phyloP scores from a whole-genome alignment of 495 filamentous ascomycete genomes.

The Penicillium macrosclerotiorum region DNA sequence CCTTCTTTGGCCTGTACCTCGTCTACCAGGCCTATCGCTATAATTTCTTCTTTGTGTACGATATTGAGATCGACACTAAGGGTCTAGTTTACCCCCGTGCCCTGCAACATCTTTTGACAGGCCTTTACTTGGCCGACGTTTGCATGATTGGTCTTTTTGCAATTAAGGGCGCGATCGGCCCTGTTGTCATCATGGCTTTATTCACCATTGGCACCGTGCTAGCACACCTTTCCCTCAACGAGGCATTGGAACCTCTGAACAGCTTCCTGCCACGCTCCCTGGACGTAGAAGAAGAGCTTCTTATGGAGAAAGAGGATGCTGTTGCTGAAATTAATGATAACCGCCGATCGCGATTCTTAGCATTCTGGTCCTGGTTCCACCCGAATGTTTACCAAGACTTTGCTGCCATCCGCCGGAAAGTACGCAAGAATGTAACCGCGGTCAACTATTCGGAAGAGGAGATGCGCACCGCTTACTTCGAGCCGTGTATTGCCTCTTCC shows the following conservation, averaged over 20 bases:
- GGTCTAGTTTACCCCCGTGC: constrained; percentile 85
- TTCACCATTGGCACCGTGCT: constrained; percentile 74
- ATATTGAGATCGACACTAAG: constrained; percentile 79
- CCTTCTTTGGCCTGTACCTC: constrained; percentile 70
- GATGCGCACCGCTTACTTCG: constrained; percentile 57
- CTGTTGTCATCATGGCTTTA: constrained; percentile 73
- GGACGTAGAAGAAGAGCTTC: constrained; percentile 44
- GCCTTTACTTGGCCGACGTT: constrained; percentile 77
- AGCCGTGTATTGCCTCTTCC: constrained; percentile 61
- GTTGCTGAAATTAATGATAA: constrained; percentile 22
- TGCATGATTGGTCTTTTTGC: constrained; percentile 86
- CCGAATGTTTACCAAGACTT: constrained; percentile 76
- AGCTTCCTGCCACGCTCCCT: constrained; percentile 67
- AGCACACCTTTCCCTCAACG: constrained; percentile 75
- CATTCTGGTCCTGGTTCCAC: constrained; percentile 68
- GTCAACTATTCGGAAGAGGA: constrained; percentile 55
- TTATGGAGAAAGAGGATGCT: constrained; percentile 36
- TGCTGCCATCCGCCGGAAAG: constrained; percentile 61
- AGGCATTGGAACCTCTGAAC: constrained; percentile 69
- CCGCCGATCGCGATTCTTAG: constrained; percentile 21
- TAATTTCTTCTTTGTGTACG: constrained; percentile 86
- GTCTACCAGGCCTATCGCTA: constrained; percentile 91
- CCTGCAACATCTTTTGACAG: constrained; percentile 80
- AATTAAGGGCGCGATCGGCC: constrained; percentile 65
- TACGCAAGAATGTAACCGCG: constrained; percentile 57